Conservation (phyloP, 75 land plant genomes). For the Sequoiadendron giganteum region DNA sequence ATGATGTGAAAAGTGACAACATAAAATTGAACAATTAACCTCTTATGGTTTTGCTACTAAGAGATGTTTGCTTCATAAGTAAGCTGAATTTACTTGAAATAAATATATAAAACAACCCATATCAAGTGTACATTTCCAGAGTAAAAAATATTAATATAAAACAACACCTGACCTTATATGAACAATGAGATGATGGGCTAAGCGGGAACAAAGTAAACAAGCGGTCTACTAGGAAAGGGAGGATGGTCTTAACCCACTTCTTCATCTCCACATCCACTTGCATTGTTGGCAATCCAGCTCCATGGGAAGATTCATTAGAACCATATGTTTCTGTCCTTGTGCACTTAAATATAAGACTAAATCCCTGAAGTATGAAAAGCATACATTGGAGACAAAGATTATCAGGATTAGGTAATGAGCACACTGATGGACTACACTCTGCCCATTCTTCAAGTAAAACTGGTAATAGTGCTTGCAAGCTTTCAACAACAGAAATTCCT, state of each 20-base stretch:
- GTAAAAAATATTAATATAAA: neutral
- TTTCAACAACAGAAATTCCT: slow-evolving; percentile 7
- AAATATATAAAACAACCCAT: neutral
- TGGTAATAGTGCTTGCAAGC: slow-evolving; percentile 25
- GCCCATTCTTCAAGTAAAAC: slow-evolving; percentile 42
- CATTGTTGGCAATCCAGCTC: neutral
- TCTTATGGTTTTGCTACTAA: neutral
- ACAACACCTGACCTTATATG: neutral
- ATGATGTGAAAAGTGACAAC: neutral
- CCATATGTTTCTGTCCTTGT: slow-evolving; percentile 3
- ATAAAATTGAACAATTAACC: neutral
- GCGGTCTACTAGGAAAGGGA: slow-evolving; percentile 2
- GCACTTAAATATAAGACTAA: slow-evolving; percentile 27
- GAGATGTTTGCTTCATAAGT: neutral
- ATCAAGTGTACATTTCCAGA: neutral
- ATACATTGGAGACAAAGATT: slow-evolving; percentile 28
- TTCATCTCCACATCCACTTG: neutral
- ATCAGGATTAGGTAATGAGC: slow-evolving; percentile 34
- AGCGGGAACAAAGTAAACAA: slow-evolving; percentile 4
- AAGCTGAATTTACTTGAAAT: neutral
- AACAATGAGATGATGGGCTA: neutral
- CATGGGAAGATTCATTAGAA: neutral
- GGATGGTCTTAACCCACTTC: slow-evolving; percentile 7
- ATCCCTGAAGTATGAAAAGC: slow-evolving; percentile 25
- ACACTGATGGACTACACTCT: slow-evolving; percentile 34